phyloP scores from a whole-genome alignment of 345 rosid species.

The Camelina neglecta region DNA sequence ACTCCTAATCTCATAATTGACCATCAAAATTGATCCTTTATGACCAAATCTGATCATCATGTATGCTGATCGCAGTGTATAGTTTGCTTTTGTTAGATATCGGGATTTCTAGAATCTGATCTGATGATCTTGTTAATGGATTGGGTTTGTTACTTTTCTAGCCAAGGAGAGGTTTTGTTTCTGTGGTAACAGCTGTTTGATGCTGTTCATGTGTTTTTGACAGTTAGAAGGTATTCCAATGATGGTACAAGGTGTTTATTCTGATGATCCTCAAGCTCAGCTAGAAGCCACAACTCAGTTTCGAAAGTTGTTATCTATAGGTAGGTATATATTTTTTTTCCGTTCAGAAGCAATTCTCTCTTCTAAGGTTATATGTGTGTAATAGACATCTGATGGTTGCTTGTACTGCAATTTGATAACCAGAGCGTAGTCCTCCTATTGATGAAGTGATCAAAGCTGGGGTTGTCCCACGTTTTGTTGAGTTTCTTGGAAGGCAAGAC shows the following conservation, averaged over 20 bases:
- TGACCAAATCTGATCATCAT: conserved; percentile 25
- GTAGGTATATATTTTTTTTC: conserved; percentile 38
- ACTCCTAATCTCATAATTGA: background rate
- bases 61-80: conserved; percentile 10
- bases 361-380: conserved; percentile 9
- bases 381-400: conserved; percentile 18
- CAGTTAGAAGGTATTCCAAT: conserved; percentile 78
- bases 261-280: conserved; percentile 64
- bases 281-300: conserved; percentile 82
- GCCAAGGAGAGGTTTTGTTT: background rate
- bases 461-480: conserved; percentile 78
- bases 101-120: background rate
- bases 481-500: conserved; percentile 81
- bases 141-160: conserved; percentile 9
- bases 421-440: conserved; percentile 89
- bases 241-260: conserved; percentile 81
- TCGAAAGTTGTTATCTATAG: conserved; percentile 82
- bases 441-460: conserved; percentile 87
- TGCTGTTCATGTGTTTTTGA: conserved; percentile 39
- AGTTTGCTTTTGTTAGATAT: background rate
- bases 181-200: conserved; percentile 20
- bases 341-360: background rate
- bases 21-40: conserved; percentile 1
- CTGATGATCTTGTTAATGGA: conserved; percentile 21
- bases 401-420: conserved; percentile 31